These are phyloP conservation scores for Solanum infundibuliforme DNA, from an alignment of 257 asterid species.

Conservation along the genomic window DNA sequence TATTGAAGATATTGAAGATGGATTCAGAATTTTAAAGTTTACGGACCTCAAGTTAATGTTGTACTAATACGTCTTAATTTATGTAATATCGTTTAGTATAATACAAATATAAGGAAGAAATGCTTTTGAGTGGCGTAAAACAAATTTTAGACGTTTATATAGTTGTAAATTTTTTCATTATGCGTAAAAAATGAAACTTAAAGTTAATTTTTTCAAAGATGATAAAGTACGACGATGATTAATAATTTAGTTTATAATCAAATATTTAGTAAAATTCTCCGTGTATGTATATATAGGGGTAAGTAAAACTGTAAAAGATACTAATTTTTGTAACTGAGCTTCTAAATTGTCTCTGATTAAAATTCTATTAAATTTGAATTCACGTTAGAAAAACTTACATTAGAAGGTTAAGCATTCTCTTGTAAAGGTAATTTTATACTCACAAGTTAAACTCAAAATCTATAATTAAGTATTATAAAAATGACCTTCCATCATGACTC, in stretches of 20 bases:
- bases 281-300: too few species aligned
- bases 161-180: too few species aligned
- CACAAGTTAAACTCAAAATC: not conserved
- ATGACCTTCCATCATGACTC: too few species aligned
- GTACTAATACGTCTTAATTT: fast-evolving
- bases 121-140: not conserved
- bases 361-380: not conserved
- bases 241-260: too few species aligned
- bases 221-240: too few species aligned
- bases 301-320: not conserved
- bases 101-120: not conserved
- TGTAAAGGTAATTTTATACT: not conserved
- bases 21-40: not conserved
- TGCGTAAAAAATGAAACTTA: too few species aligned
- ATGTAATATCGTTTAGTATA: too few species aligned
- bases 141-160: too few species aligned
- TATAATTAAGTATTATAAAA: not conserved
- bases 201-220: not conserved
- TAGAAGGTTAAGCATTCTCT: not conserved
- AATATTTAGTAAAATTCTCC: not conserved
- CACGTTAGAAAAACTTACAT: not conserved
- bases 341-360: not conserved
- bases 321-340: not conserved
- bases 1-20: fast-evolving
- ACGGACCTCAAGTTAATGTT: fast-evolving